Conservation (phyloP, 257 asterid genomes). For the Mitragyna speciosa region DNA sequence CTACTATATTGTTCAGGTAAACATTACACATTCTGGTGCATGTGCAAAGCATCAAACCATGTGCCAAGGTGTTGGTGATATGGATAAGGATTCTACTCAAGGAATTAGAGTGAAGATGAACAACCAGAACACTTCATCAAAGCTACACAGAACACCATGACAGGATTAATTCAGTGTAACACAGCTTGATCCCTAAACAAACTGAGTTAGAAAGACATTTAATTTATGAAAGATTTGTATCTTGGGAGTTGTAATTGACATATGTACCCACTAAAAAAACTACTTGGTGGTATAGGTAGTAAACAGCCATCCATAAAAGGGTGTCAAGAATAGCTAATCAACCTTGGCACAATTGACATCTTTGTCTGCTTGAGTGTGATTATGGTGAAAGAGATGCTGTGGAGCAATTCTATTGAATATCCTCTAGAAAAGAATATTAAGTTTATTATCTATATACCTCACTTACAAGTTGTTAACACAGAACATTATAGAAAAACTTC, state of each 20-base stretch:
- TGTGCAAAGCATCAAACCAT: background rate
- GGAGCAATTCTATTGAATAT: background rate
- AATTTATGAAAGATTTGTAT: background rate
- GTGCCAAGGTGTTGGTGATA: background rate
- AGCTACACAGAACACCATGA: background rate
- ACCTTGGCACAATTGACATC: background rate
- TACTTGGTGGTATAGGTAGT: background rate
- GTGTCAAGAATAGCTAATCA: background rate
- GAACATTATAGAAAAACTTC: background rate
- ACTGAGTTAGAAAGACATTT: background rate
- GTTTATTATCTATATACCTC: background rate
- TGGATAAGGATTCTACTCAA: background rate
- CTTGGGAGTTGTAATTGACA: background rate
- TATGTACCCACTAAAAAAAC: background rate
- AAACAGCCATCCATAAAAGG: background rate
- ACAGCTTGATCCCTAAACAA: background rate
- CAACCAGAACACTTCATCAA: background rate
- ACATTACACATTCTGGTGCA: background rate
- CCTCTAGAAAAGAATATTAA: background rate
- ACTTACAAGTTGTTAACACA: background rate
- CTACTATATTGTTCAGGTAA: background rate
- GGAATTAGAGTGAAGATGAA: background rate
- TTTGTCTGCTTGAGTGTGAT: background rate
- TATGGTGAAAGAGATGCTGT: background rate
- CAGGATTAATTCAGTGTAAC: background rate